Base-by-base conservation (phyloP, 306 rosid species). In the Vigna angularis region DNA sequence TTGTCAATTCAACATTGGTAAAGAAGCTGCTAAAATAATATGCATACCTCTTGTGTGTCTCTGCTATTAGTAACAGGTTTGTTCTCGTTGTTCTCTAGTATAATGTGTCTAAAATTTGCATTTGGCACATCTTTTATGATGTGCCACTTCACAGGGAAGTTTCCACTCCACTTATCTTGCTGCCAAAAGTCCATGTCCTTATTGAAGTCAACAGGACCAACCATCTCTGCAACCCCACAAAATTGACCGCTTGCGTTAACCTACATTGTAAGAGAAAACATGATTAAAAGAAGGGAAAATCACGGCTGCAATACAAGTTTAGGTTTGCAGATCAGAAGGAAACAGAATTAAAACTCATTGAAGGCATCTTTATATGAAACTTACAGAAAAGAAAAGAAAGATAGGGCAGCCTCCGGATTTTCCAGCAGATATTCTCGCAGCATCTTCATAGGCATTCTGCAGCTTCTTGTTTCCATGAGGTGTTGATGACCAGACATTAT, bases 141-240 rank as follows among this genome's bases (percentile, higher is more conserved):
- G 84, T 92, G 98, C 98, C 98, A 94, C 88, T 87, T 89, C 3
- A 94, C 92, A 88, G 94, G 89, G 83, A 94, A 94, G 86, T 96
- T 92, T 45, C 98, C 98, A 85, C 88, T 89, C 98, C 98, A 94
- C 84, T 94, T 94, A 87, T 94, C 97, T 82, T 94, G 98, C 88
- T 94, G 98, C 98, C 98, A 94, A 75, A 94, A 94, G 86, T 89
- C 94, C 98, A 92, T 87, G 83, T 94, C 97, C 87, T 79, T 90
- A 72, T 82, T 81, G 77, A 89, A 94, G 86, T 94, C 98, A 68
- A 92, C 97, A 9, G 90, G 90, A n/a, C 98, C 96, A 78, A 79
- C 66, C 93, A 94, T 94, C 94, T 94, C 98, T 2, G 96, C 97
- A 2, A 90, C 89, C 56, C 98, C 98, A 75, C 98, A 94, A 81